Evolutionary conservation across 768 basidiomycete genomes (phyloP), one percentile per base, ranked within the genome.

Genomic region (Mrakia gelida): DNA sequence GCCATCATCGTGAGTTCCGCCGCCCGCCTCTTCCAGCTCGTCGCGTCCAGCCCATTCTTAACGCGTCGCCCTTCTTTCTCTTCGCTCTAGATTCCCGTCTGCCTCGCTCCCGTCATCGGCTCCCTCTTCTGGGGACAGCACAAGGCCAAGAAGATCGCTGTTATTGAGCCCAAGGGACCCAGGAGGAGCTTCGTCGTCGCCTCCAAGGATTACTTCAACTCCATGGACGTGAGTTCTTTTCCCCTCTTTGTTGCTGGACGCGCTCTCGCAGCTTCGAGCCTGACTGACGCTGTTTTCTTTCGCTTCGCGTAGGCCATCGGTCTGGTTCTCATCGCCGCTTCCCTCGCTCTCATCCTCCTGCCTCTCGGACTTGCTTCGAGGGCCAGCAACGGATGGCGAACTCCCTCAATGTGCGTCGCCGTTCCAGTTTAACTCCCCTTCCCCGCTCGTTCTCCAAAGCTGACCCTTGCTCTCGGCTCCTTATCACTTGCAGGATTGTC

Each of bases 121-220:
- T 80, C 82, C 32, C 82, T 85, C 28, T 67, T 84, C 38, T 85
- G 84, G 84, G 82, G 82, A 28, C 84, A 85, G 73, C 75, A 75
- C 38, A 81, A 82, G 71, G 83, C 82, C 49, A 81, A 80, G 76
- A 81, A 81, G 73, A 41, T 78, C 16, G 79, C 80, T 15, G 38
- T 79, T 34, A 62, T 80, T 77, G 28, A 71, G 74, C 26, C 23
- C 59, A 28, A 59, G 49, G 49, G 73, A 13, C 76, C 75, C 49
- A 13, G 45, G 56, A 76, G 38, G 45, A 59, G 21, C 54, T 52
- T 52, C 56, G 28, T 18, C 54, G 7, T 5, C 28, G 75, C 59
- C 30, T 23, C 56, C 11, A 74, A 70, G 67, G 28, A 73, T 13
- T 26, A 68, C 21, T 75, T 77, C 28, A 71, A 78, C 28, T 82